A percentile compares a stretch with the other conserved stretches of the same genome.
Conservation (phyloP, 2,329 filamentous ascomycete genomes). For the Fusarium sp. region DNA sequence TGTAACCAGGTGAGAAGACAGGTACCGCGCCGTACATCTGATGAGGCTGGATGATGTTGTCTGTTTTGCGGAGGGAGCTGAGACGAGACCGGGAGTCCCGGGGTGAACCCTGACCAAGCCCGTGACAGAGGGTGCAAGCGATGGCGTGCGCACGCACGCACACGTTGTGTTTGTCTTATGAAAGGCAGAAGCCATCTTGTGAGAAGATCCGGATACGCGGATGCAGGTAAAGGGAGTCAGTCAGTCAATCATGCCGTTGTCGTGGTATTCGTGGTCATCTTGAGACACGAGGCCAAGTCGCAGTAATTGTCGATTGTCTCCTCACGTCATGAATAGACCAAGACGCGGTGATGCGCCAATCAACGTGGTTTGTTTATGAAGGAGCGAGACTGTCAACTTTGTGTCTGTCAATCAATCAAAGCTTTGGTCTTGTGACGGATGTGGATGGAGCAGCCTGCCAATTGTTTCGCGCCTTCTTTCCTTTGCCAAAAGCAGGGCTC, state of each 20-base stretch:
- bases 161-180: slow-evolving; percentile 18
- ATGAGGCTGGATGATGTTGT: slow-evolving; percentile 29
- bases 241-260: neutral
- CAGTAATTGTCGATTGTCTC: neutral
- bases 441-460: slow-evolving; percentile 35
- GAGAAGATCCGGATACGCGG: neutral
- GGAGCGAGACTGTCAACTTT: slow-evolving; percentile 3
- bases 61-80: slow-evolving; percentile 36
- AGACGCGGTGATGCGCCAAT: neutral
- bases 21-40: slow-evolving; percentile 16
- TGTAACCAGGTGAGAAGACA: neutral
- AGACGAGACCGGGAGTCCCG: slow-evolving; percentile 29
- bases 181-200: slow-evolving; percentile 1
- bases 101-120: slow-evolving; percentile 37
- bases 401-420: slow-evolving; percentile 13
- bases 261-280: neutral
- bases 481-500: slow-evolving; percentile 31
- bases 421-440: slow-evolving; percentile 35
- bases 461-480: slow-evolving; percentile 25
- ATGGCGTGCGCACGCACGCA: slow-evolving; percentile 35
- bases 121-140: slow-evolving; percentile 28
- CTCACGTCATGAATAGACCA: neutral
- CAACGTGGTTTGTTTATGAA: neutral
- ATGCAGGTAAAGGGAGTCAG: neutral
- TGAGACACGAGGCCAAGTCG: neutral